phyloP scores from a whole-genome alignment of 257 asterid species.

The Nicotiana tomentosiformis region DNA sequence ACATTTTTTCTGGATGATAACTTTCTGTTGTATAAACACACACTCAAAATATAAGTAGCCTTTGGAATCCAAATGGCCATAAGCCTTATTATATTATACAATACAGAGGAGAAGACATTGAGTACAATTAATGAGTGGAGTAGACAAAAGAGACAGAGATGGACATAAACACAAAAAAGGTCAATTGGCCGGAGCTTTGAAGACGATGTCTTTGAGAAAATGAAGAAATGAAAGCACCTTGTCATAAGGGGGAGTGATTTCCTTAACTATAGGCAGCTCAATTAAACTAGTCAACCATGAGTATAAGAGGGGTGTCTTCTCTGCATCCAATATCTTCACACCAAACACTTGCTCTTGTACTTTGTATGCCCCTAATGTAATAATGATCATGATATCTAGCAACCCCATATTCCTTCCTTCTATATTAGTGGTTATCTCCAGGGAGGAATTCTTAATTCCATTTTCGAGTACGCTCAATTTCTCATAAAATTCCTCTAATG shows the following conservation, averaged over 20 bases:
- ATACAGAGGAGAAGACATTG: too few species aligned
- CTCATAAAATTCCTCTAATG: constrained; percentile 15
- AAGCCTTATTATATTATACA: too few species aligned
- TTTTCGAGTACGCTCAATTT: constrained; percentile 27
- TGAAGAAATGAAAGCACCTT: constrained; percentile 5
- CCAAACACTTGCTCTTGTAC: constrained; percentile 28
- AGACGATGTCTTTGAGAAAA: background rate
- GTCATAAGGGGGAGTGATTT: constrained; percentile 18
- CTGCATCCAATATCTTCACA: constrained; percentile 22
- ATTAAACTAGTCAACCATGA: constrained; percentile 24
- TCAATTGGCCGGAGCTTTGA: background rate
- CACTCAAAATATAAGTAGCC: too few species aligned
- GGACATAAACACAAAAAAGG: too few species aligned
- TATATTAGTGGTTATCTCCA: constrained; percentile 1
- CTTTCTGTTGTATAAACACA: too few species aligned
- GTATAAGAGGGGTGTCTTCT: constrained; percentile 23
- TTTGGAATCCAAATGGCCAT: too few species aligned
- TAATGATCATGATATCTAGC: constrained; percentile 23
- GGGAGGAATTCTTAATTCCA: constrained; percentile 16
- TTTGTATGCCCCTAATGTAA: constrained; percentile 28
- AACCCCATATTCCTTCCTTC: constrained; percentile 16
- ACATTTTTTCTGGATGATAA: too few species aligned
- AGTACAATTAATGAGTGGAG: too few species aligned
- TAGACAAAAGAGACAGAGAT: too few species aligned
- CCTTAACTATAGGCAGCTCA: constrained; percentile 7